Evolutionary conservation across 2,329 filamentous ascomycete genomes (phyloP).

Genomic region (Sporothrix brunneoviolacea): DNA sequence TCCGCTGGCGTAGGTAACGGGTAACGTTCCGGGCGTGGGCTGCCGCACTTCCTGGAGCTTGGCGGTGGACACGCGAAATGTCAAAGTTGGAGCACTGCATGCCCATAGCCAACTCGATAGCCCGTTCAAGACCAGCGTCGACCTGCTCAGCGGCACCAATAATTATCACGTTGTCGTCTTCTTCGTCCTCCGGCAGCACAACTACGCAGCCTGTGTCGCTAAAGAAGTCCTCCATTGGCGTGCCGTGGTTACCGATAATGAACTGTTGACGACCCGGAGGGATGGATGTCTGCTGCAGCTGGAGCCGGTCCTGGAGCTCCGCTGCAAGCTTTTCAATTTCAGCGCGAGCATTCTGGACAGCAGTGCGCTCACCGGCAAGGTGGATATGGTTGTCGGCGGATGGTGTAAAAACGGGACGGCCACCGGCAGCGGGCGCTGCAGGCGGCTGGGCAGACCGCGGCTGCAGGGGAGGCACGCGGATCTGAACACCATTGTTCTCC

Average conservation of each 20-base stretch:
- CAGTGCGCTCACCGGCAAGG: slow-evolving; percentile 76
- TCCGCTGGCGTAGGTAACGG: slow-evolving; percentile 75
- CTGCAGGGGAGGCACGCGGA: slow-evolving; percentile 78
- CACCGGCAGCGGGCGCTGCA: slow-evolving; percentile 51
- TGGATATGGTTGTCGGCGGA: slow-evolving; percentile 71
- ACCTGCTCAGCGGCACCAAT: slow-evolving; percentile 73
- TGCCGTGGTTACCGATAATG: slow-evolving; percentile 78
- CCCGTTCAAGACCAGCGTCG: slow-evolving; percentile 68
- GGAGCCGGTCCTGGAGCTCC: slow-evolving; percentile 68
- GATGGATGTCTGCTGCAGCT: slow-evolving; percentile 72
- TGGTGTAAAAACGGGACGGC: slow-evolving; percentile 63
- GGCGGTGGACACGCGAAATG: slow-evolving; percentile 70
- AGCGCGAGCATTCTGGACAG: slow-evolving; percentile 71
- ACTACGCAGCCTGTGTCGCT: slow-evolving; percentile 85
- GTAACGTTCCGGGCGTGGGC: slow-evolving; percentile 80
- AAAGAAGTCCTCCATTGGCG: slow-evolving; percentile 79
- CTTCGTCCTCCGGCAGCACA: slow-evolving; percentile 68
- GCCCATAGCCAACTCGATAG: slow-evolving; percentile 79
- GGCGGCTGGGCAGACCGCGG: slow-evolving; percentile 66
- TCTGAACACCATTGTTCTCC: slow-evolving; percentile 68
- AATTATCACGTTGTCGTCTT: slow-evolving; percentile 78
- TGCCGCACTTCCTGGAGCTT: slow-evolving; percentile 63
- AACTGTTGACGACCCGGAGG: slow-evolving; percentile 88
- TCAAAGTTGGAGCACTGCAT: slow-evolving; percentile 84
- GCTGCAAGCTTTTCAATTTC: slow-evolving; percentile 74